A percentile compares a stretch with the other conserved stretches of the same genome.
Conservation (phyloP, 2,329 filamentous ascomycete species). For the Plenodomus tracheiphilus region DNA sequence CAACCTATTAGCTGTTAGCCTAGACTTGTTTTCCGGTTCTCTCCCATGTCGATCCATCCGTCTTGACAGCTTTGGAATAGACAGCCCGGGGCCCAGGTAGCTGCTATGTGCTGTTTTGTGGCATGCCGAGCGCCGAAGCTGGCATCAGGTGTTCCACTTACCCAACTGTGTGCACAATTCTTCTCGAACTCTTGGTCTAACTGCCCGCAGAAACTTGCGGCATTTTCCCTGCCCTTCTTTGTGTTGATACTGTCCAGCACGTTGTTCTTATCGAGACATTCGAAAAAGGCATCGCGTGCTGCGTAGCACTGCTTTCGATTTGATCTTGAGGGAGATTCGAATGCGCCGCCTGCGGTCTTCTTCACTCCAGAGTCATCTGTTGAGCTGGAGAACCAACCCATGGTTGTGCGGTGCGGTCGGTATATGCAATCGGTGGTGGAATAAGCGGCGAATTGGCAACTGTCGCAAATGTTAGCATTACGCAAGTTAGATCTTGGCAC, state of each 20-base stretch:
- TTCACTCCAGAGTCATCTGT: conserved; percentile 38
- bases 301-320: conserved; percentile 88
- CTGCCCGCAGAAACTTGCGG: conserved; percentile 59
- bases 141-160: conserved; percentile 51
- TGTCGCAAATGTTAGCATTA: conserved; percentile 8
- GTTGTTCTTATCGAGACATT: conserved; percentile 77
- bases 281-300: conserved; percentile 83
- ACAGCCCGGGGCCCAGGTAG: no score
- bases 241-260: conserved; percentile 74
- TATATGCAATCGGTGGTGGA: not conserved
- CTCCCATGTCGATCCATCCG: not conserved
- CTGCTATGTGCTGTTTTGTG: not conserved
- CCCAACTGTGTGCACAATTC: conserved; percentile 90
- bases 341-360: conserved; percentile 56
- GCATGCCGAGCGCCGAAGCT: not conserved
- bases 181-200: conserved; percentile 72
- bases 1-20: conserved; percentile 63
- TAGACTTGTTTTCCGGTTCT: not conserved
- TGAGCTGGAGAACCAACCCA: conserved; percentile 58
- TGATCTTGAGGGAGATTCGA: conserved; percentile 79
- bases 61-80: not conserved
- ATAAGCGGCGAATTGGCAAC: conserved; percentile 3
- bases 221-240: conserved; percentile 55
- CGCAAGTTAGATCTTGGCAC: no score
- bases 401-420: conserved; percentile 35